Conservation (phyloP, 257 asterid genomes). For the Verbena officinalis region DNA sequence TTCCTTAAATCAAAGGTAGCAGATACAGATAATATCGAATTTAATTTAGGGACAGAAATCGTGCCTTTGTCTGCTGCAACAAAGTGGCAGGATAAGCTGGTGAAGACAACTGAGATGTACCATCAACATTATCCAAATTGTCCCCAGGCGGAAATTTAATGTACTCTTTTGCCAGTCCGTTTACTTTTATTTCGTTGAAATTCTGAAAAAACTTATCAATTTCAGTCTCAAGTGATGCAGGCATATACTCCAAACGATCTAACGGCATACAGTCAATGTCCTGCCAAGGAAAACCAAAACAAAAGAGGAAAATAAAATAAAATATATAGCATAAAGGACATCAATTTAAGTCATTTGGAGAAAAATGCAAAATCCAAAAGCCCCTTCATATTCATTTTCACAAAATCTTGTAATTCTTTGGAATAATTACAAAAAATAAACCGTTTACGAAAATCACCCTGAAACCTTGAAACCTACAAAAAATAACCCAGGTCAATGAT, state of each 20-base stretch:
- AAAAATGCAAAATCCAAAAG: conserved; percentile 16
- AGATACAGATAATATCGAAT: conserved; percentile 13
- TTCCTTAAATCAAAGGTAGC: too few relatives aligned
- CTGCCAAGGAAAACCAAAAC: conserved; percentile 46
- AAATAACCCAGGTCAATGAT: too few relatives aligned
- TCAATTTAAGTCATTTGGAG: neutral
- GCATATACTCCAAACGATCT: conserved; percentile 72
- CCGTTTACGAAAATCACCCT: neutral
- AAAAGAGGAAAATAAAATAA: neutral
- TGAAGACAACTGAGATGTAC: conserved; percentile 52
- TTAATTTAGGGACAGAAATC: conserved; percentile 31
- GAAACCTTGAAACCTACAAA: too few relatives aligned
- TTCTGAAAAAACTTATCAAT: conserved; percentile 63
- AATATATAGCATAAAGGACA: conserved; percentile 16
- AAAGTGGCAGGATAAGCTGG: conserved; percentile 48
- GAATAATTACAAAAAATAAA: neutral
- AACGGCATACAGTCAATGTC: conserved; percentile 94
- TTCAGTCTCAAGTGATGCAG: conserved; percentile 57
- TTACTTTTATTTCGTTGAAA: conserved; percentile 53
- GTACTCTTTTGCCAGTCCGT: conserved; percentile 59
- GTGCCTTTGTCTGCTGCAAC: conserved; percentile 65
- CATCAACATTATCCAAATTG: conserved; percentile 50
- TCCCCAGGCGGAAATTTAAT: conserved; percentile 45
- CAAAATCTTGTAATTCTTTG: neutral
- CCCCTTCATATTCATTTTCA: conserved; percentile 20